Conservation (phyloP, 441 rosid species). For the Syzygium malaccense region DNA sequence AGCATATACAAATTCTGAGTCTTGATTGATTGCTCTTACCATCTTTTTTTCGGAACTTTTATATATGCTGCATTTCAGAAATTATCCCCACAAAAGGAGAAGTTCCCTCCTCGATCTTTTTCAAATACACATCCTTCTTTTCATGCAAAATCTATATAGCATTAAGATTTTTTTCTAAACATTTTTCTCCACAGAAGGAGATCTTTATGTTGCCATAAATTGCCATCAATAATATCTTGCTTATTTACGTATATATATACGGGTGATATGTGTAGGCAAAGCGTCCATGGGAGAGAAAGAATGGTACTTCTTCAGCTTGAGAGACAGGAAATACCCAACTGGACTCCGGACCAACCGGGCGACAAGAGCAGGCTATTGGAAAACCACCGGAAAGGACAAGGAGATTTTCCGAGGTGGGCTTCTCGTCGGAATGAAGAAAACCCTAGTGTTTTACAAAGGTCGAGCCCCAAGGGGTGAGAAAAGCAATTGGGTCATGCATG, state of each 20-base stretch:
- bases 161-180: background rate
- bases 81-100: background rate
- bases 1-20: background rate
- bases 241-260: background rate
- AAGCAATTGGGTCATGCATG: slow-evolving; percentile 81
- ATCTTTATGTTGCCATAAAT: background rate
- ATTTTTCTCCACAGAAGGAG: background rate
- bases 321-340: slow-evolving; percentile 69
- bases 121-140: background rate
- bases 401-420: slow-evolving; percentile 41
- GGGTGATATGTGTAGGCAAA: slow-evolving; percentile 25
- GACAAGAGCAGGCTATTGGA: slow-evolving; percentile 72
- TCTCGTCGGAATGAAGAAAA: slow-evolving; percentile 74
- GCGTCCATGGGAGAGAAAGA: slow-evolving; percentile 82
- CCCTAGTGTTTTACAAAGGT: slow-evolving; percentile 68
- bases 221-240: background rate
- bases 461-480: slow-evolving; percentile 79
- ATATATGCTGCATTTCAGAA: background rate
- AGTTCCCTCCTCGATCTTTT: background rate
- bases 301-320: slow-evolving; percentile 65
- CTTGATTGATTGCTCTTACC: background rate
- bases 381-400: slow-evolving; percentile 72
- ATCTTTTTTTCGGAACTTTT: background rate
- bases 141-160: background rate
- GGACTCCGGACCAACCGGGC: slow-evolving; percentile 76